These are phyloP conservation scores for Corinectria fuckeliana DNA, from an alignment of 2,329 filamentous ascomycete genomes.

Conservation along the genomic window DNA sequence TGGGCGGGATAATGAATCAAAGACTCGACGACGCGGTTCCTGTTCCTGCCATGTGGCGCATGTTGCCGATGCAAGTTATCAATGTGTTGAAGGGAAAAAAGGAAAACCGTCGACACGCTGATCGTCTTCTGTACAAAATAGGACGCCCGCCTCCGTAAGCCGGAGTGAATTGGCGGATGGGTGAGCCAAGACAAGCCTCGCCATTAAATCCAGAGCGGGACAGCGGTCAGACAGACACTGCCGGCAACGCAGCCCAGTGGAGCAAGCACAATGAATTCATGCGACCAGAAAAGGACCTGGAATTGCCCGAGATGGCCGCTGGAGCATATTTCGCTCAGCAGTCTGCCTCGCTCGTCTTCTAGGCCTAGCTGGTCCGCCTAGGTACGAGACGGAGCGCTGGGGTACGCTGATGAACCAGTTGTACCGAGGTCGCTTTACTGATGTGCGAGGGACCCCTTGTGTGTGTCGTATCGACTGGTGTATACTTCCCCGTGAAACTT, in stretches of 20 bases:
- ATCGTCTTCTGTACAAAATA: background rate
- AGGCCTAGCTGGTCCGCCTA: background rate
- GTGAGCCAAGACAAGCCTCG: background rate
- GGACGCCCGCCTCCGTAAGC: conserved; percentile 1
- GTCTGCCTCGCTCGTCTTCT: conserved; percentile 11
- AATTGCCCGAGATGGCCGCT: no score
- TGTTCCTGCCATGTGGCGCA: conserved; percentile 7
- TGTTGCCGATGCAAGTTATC: conserved; percentile 1
- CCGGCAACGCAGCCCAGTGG: conserved; percentile 17
- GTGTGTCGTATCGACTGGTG: conserved; percentile 3
- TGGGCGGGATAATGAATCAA: conserved; percentile 3
- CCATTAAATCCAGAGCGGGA: background rate
- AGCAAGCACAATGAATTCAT: background rate
- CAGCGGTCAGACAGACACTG: conserved; percentile 1
- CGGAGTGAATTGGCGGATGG: conserved; percentile 6
- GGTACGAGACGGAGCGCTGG: background rate
- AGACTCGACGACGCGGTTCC: conserved; percentile 3
- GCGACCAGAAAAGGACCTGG: background rate
- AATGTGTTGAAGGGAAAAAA: conserved; percentile 4
- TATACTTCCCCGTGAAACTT: background rate
- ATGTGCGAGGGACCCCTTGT: conserved; percentile 3
- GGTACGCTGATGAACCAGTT: background rate
- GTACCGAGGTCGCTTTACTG: background rate
- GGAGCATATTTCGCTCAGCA: background rate
- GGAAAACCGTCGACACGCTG: conserved; percentile 1